Evolutionary conservation across 805 yeast species (phyloP).

Genomic region (Suhomyces emberorum): DNA sequence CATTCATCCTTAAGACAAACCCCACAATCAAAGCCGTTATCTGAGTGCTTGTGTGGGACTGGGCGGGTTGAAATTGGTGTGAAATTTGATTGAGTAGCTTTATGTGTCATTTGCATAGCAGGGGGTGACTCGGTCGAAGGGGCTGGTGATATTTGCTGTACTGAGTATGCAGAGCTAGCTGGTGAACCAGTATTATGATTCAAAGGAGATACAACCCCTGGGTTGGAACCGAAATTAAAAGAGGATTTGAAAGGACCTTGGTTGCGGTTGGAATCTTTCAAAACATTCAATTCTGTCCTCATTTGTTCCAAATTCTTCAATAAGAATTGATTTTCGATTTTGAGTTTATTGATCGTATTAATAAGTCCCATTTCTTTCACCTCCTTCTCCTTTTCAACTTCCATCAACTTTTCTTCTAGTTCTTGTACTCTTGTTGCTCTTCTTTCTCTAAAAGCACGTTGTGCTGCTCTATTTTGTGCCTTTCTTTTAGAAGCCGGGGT

Average conservation of each 20-base stretch:
- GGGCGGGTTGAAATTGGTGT: not conserved
- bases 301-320: slow-evolving; percentile 42
- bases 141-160: slow-evolving; percentile 53
- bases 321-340: slow-evolving; percentile 43
- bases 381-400: slow-evolving; percentile 64
- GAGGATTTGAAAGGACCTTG: slow-evolving; percentile 8
- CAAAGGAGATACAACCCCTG: slow-evolving; percentile 8
- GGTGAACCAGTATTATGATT: slow-evolving; percentile 7
- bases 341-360: slow-evolving; percentile 49
- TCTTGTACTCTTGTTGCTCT: slow-evolving; percentile 79
- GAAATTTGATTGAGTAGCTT: not conserved
- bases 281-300: slow-evolving; percentile 27
- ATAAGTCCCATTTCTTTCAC: slow-evolving; percentile 53
- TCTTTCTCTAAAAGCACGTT: slow-evolving; percentile 84
- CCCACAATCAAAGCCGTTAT: slow-evolving; percentile 49
- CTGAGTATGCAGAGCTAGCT: slow-evolving; percentile 24
- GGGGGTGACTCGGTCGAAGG: slow-evolving; percentile 51
- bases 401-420: slow-evolving; percentile 65
- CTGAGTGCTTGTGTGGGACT: slow-evolving; percentile 4
- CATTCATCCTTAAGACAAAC: slow-evolving; percentile 70
- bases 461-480: slow-evolving; percentile 93
- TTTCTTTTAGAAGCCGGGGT: slow-evolving; percentile 82
- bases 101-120: slow-evolving; percentile 6
- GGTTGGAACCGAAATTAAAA: slow-evolving; percentile 7
- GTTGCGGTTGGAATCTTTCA: slow-evolving; percentile 15